These are phyloP conservation scores for Spathaspora hagerdaliae DNA, from an alignment of 805 yeast species.

Conservation along the genomic window DNA sequence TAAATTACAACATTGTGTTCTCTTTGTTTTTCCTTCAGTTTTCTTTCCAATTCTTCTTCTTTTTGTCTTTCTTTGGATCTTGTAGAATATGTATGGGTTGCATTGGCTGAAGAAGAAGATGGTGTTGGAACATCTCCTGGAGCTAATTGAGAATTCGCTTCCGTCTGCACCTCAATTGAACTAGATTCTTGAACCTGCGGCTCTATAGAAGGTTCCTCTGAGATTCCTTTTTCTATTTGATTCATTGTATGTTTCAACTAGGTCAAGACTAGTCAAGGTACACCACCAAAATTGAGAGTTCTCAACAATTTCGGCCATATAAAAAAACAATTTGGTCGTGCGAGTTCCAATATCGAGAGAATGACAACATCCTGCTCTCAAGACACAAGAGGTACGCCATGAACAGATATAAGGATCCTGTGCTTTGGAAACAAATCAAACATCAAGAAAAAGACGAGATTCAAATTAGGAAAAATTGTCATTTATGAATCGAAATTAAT, in stretches of 20 bases:
- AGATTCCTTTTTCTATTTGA: conserved; percentile 1
- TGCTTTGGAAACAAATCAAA: too few species aligned
- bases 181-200: conserved; percentile 15
- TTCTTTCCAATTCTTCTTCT: conserved; percentile 12
- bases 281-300: too few species aligned
- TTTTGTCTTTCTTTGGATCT: conserved; percentile 20
- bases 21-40: conserved; percentile 21
- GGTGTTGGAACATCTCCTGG: not conserved
- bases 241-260: not conserved
- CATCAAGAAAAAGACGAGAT: too few species aligned
- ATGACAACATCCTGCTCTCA: too few species aligned
- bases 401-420: too few species aligned
- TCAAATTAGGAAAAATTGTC: too few species aligned
- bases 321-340: too few species aligned
- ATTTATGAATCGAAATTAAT: too few species aligned
- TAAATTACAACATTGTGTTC: conserved; percentile 28
- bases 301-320: too few species aligned
- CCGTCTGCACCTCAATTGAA: conserved; percentile 12
- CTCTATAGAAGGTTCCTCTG: conserved; percentile 13
- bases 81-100: conserved; percentile 19
- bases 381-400: too few species aligned
- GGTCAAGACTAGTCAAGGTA: too few species aligned
- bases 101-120: not conserved
- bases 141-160: conserved; percentile 6
- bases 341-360: too few species aligned